phyloP scores from a whole-genome alignment of 305 asterid genomes.

The Andrographis paniculata region DNA sequence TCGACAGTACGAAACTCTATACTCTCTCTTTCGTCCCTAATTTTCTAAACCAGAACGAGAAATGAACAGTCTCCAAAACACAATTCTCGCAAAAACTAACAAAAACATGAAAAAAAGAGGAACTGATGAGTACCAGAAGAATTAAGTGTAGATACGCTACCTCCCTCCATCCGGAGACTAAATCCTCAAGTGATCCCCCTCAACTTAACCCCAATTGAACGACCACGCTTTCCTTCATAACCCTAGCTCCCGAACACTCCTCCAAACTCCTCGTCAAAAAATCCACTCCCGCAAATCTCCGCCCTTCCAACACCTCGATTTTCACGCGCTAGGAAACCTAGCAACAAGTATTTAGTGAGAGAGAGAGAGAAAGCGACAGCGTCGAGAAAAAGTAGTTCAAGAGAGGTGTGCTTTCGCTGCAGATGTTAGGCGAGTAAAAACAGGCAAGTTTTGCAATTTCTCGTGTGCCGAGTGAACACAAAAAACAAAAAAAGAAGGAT shows the following conservation, averaged over 20 bases:
- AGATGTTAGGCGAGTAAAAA: conserved; percentile 1
- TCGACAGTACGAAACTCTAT: too few relatives aligned
- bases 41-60: neutral
- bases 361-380: neutral
- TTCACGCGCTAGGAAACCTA: neutral
- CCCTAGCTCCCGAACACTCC: conserved; percentile 37
- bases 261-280: conserved; percentile 22
- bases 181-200: conserved; percentile 57
- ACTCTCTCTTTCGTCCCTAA: neutral
- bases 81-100: neutral
- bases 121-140: conserved; percentile 92
- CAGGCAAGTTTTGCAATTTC: neutral
- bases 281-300: conserved; percentile 25
- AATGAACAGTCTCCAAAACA: conserved; percentile 3
- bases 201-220: conserved; percentile 50
- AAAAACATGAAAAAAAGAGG: conserved; percentile 23
- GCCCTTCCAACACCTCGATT: neutral
- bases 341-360: neutral
- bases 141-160: conserved; percentile 95
- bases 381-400: neutral
- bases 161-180: conserved; percentile 99
- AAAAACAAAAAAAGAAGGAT: neutral
- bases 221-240: conserved; percentile 50
- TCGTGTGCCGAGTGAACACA: neutral
- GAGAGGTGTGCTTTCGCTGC: neutral